Conservation (phyloP, 345 rosid species). For the Eucalyptus cloeziana region DNA sequence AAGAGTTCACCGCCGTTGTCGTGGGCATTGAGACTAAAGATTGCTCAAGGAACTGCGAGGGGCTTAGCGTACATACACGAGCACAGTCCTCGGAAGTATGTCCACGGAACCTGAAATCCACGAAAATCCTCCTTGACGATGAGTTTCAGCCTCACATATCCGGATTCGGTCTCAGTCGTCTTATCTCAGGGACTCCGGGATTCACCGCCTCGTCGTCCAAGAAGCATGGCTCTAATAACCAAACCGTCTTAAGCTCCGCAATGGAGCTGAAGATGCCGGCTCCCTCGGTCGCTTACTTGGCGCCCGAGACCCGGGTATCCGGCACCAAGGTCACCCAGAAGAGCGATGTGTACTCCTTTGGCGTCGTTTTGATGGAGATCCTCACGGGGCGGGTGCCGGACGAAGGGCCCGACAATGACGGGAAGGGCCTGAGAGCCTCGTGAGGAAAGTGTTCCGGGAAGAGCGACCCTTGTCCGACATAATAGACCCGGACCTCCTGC, state of each 20-base stretch:
- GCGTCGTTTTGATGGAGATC: constrained; percentile 77
- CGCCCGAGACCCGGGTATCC: constrained; percentile 68
- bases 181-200: constrained; percentile 32
- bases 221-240: constrained; percentile 22
- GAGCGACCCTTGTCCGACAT: constrained; percentile 61
- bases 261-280: constrained; percentile 34
- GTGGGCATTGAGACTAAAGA: constrained; percentile 71
- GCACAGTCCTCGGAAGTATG: constrained; percentile 53
- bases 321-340: constrained; percentile 71
- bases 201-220: constrained; percentile 24
- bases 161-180: constrained; percentile 61
- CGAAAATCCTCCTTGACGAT: constrained; percentile 77
- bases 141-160: constrained; percentile 76
- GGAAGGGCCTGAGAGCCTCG: constrained; percentile 44
- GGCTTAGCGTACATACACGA: constrained; percentile 83
- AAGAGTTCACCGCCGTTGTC: constrained; percentile 33
- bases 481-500: constrained; percentile 51
- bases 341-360: constrained; percentile 82
- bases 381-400: constrained; percentile 60
- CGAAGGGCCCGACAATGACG: constrained; percentile 43
- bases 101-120: constrained; percentile 72
- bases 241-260: constrained; percentile 19
- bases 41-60: constrained; percentile 85
- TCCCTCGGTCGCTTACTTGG: constrained; percentile 42
- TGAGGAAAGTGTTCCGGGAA: constrained; percentile 62